These are phyloP conservation scores for Dimargaris verticillata DNA, from an alignment of 192 early-diverging fungal genomes.

Conservation along the genomic window DNA sequence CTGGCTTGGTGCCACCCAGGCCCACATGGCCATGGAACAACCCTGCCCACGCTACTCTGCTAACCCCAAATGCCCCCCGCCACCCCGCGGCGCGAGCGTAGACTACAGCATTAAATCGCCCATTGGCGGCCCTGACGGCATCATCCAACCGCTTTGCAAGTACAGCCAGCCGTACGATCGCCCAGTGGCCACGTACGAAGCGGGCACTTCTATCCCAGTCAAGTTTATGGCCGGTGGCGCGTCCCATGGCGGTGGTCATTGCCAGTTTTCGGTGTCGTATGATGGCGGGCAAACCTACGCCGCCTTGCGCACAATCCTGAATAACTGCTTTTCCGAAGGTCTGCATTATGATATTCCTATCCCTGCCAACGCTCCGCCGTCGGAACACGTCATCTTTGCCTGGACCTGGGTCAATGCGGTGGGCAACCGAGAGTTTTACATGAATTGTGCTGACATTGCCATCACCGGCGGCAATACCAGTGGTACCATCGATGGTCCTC, in stretches of 20 bases:
- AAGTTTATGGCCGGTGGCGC: constrained; percentile 22
- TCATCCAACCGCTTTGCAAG: constrained; percentile 25
- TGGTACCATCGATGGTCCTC: constrained; percentile 26
- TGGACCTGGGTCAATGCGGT: constrained; percentile 61
- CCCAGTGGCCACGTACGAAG: constrained; percentile 22
- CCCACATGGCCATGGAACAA: constrained; percentile 20
- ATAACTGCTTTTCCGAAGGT: constrained; percentile 23
- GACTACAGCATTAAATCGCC: constrained; percentile 31
- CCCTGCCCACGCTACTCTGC: constrained; percentile 24
- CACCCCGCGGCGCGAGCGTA: constrained; percentile 17
- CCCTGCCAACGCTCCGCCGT: constrained; percentile 21
- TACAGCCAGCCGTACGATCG: constrained; percentile 17
- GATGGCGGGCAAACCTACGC: constrained; percentile 36
- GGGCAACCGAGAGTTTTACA: constrained; percentile 57
- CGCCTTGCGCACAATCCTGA: constrained; percentile 30
- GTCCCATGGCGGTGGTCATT: constrained; percentile 36
- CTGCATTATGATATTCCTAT: constrained; percentile 22
- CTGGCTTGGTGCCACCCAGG: background rate
- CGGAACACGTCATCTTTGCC: constrained; percentile 27
- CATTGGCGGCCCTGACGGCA: constrained; percentile 15
- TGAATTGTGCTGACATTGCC: constrained; percentile 56
- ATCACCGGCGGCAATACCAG: constrained; percentile 23
- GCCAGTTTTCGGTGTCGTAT: constrained; percentile 38
- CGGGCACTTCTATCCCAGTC: constrained; percentile 26
- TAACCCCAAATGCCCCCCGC: constrained; percentile 16